Evolutionary conservation across 2,329 filamentous ascomycete species (phyloP), one percentile per base, ranked within the genome.

Genomic region (Claviceps digitariae): DNA sequence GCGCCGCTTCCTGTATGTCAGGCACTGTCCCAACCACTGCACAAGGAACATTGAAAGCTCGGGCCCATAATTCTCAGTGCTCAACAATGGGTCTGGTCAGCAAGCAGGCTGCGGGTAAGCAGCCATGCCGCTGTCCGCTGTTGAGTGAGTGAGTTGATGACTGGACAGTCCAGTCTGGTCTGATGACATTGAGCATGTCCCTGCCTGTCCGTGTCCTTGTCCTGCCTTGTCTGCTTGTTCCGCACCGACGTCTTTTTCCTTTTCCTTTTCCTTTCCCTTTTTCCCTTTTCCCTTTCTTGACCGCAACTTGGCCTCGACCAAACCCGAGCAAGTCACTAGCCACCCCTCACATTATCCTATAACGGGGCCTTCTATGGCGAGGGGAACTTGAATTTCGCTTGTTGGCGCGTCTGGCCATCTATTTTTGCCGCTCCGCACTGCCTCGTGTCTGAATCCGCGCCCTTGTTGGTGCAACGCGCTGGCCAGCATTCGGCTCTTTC

Each of bases 401-500:
- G 49, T 41, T 17, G 31, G 40, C 43, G 31, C 36, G 48, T 27
- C 49, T 51, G 43, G 48, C 1, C 49, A 48, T 45, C 45, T 40
- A 12, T 43, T 25, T 48, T 44, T 47, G 49, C 21, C n/a, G 44
- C 36, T 31, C 23, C 43, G 25, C 43, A 48, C 49, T 23, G 49
- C 45, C 49, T 45, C 45, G 53, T 48, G 49, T 52, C 46, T 43
- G n/a, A 46, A 21, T 15, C 40, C 29, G 38, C 20, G 20, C 49
- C 31, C 36, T 40, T 38, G 34, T 31, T 34, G 31, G 44, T 54
- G 49, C 38, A 27, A 51, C 53, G n/a, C 48, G 52, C 40, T 34
- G 40, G 12, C 47, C 27, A 29, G 31, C 41, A 41, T 48, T 50
- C 52, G 48, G 52, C 52, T 47, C 52, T 27, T 17, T 50, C 48